Evolutionary conservation across 164 flowering plant genomes (phyloP).

Genomic region (Berberis vulgaris): DNA sequence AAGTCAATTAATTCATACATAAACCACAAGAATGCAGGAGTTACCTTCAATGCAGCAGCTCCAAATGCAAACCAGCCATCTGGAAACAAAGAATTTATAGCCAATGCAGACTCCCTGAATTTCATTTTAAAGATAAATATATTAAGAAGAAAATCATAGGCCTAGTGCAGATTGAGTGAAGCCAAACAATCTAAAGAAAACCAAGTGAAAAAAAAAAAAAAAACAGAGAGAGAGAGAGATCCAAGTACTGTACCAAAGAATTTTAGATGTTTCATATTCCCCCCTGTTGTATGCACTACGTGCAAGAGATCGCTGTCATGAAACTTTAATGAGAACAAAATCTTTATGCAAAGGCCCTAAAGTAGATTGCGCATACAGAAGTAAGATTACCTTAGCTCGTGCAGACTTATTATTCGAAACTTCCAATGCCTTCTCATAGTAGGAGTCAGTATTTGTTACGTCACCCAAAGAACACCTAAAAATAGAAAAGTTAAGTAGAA

Average conservation of each 20-base stretch:
- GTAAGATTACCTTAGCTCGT: conserved; percentile 61
- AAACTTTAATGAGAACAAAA: conserved; percentile 3
- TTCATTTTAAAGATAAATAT: neutral
- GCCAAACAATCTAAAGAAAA: neutral
- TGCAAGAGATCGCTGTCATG: conserved; percentile 73
- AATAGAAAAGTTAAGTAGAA: neutral
- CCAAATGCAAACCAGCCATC: conserved; percentile 99
- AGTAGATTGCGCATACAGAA: neutral
- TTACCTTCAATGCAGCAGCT: conserved; percentile 91
- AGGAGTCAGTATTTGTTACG: conserved; percentile 64
- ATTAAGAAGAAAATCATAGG: neutral
- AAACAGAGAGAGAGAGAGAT: neutral
- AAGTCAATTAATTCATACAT: no score
- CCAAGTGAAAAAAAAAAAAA: neutral
- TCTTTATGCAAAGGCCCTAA: neutral
- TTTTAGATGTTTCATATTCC: conserved; percentile 64
- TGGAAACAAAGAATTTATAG: conserved; percentile 78
- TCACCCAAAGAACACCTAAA: conserved; percentile 91
- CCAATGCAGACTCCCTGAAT: conserved; percentile 86
- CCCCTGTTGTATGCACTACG: conserved; percentile 90
- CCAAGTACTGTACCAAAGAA: conserved; percentile 38
- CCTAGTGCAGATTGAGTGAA: neutral
- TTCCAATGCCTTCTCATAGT: conserved; percentile 77
- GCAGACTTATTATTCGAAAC: conserved; percentile 78
- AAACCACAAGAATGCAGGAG: neutral